Conservation (phyloP, 1,284 basidiomycete genomes). For the Rhodotorula sp. region DNA sequence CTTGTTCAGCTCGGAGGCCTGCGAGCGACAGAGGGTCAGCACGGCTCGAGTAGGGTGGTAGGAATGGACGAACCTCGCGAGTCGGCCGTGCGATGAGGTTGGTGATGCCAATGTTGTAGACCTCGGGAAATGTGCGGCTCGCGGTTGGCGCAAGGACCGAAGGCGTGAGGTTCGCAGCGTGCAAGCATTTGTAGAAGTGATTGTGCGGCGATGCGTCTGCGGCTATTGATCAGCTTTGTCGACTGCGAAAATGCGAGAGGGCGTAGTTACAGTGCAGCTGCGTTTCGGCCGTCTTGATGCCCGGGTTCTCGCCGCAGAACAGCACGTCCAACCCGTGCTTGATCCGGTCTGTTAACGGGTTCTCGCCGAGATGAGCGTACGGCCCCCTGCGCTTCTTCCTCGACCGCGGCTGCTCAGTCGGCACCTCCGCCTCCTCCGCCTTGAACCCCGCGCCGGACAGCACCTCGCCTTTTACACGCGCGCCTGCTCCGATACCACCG, state of each 20-base stretch:
- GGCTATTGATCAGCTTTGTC: too few species aligned
- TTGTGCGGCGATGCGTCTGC: slow-evolving; percentile 64
- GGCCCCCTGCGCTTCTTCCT: slow-evolving; percentile 40
- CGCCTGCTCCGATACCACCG: too few species aligned
- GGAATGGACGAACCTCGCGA: slow-evolving; percentile 15
- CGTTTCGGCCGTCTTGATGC: slow-evolving; percentile 59
- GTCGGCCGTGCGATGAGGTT: slow-evolving; percentile 37
- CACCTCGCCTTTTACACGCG: too few species aligned
- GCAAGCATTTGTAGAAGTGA: slow-evolving; percentile 57
- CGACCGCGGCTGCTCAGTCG: not conserved
- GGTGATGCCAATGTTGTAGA: slow-evolving; percentile 56
- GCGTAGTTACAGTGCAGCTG: slow-evolving; percentile 69
- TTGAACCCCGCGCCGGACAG: too few species aligned
- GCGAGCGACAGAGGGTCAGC: not conserved
- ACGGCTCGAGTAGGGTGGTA: too few species aligned
- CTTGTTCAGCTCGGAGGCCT: slow-evolving; percentile 61
- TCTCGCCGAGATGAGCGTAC: slow-evolving; percentile 49
- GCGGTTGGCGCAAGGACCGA: slow-evolving; percentile 56
- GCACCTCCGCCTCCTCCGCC: not conserved
- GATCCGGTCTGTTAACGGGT: slow-evolving; percentile 54
- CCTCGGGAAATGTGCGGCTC: slow-evolving; percentile 56
- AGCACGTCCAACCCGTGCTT: slow-evolving; percentile 53
- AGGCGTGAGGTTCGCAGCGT: slow-evolving; percentile 63
- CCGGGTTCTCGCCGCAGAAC: slow-evolving; percentile 27
- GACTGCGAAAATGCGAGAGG: not conserved